Percentiles rank a stretch among this genome's conserved stretches.
Conservation (phyloP, 202 grass and related monocot species). For the Saccharum hybrid region DNA sequence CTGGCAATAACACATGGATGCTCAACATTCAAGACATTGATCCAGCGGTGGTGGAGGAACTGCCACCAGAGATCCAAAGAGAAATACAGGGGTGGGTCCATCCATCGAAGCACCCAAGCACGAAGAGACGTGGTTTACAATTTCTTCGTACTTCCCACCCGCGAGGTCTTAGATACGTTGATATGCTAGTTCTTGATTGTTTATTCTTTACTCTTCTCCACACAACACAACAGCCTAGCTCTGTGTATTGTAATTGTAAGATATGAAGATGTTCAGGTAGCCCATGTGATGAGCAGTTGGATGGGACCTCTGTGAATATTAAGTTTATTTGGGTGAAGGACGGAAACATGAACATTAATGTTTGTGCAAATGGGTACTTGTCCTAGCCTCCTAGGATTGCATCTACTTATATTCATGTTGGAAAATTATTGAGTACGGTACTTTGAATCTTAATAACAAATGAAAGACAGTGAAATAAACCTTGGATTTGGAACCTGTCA, state of each 20-base stretch:
- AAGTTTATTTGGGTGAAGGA: background rate
- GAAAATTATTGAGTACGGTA: background rate
- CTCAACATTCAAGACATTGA: slow-evolving; percentile 80
- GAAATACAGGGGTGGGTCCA: slow-evolving; percentile 79
- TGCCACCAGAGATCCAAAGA: slow-evolving; percentile 77
- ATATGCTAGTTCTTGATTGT: background rate
- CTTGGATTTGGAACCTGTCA: background rate
- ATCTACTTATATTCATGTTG: background rate
- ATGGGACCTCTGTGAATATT: background rate
- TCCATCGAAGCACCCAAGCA: slow-evolving; percentile 56
- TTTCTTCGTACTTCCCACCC: slow-evolving; percentile 76
- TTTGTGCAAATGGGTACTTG: background rate
- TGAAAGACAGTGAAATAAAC: background rate
- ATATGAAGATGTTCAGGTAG: slow-evolving; percentile 6
- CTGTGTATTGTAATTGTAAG: slow-evolving; percentile 27
- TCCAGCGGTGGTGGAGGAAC: slow-evolving; percentile 74
- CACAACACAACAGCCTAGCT: background rate
- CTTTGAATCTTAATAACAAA: too few relatives aligned
- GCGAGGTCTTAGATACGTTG: slow-evolving; percentile 28
- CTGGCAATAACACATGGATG: slow-evolving; percentile 52
- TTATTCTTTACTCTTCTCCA: slow-evolving; percentile 6
- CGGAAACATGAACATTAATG: background rate
- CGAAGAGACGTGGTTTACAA: slow-evolving; percentile 59
- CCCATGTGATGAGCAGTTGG: background rate
- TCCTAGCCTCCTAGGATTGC: background rate